Conservation (phyloP, 148 eudicot species). For the Camellia granthamiana region DNA sequence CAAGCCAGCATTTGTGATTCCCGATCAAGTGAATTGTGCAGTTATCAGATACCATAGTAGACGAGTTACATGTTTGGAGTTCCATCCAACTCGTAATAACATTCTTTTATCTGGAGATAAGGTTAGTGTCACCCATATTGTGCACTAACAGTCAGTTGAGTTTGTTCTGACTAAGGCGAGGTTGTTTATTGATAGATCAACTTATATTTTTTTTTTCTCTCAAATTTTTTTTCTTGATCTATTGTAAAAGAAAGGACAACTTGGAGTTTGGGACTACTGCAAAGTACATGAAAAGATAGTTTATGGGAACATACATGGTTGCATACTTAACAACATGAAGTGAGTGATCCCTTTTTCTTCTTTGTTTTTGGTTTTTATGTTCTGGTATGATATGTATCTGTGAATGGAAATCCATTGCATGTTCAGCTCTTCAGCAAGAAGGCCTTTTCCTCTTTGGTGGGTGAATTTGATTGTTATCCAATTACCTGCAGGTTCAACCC, state of each 20-base stretch:
- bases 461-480: neutral
- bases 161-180: neutral
- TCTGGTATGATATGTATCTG: neutral
- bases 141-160: neutral
- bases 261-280: slow-evolving; percentile 91
- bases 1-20: slow-evolving; percentile 73
- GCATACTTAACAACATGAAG: slow-evolving; percentile 91
- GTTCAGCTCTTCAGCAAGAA: neutral
- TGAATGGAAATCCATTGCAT: neutral
- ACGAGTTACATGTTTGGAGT: slow-evolving; percentile 91
- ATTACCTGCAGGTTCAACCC: slow-evolving; percentile 61
- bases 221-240: slow-evolving; percentile 1
- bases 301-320: slow-evolving; percentile 72
- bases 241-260: slow-evolving; percentile 82
- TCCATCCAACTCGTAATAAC: slow-evolving; percentile 81
- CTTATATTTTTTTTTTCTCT: neutral
- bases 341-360: slow-evolving; percentile 29
- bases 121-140: slow-evolving; percentile 39
- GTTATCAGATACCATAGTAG: slow-evolving; percentile 91
- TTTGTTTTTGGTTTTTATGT: neutral
- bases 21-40: slow-evolving; percentile 80
- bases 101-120: slow-evolving; percentile 94
- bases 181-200: slow-evolving; percentile 2
- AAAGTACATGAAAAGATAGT: slow-evolving; percentile 90
- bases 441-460: too few species aligned